phyloP scores from a whole-genome alignment of 768 basidiomycete species.

The Rhizopogon vinicolor region DNA sequence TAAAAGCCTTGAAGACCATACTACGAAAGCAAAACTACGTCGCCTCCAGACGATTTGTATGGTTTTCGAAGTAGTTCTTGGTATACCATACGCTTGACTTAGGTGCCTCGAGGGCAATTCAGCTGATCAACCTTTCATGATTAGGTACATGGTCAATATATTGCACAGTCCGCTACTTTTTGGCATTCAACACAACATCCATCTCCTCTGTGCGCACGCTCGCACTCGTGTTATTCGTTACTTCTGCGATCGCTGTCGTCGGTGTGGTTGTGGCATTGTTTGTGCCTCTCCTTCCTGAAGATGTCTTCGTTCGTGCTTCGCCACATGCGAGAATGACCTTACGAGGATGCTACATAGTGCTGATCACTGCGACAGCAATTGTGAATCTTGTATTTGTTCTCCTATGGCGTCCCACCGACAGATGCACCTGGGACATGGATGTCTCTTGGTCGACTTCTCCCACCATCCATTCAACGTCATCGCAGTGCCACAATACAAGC shows the following conservation, averaged over 20 bases:
- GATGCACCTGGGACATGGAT: constrained; percentile 66
- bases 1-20: constrained; percentile 22
- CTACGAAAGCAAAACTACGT: constrained; percentile 27
- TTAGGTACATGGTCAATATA: constrained; percentile 59
- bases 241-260: constrained; percentile 18
- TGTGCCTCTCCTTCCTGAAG: constrained; percentile 32
- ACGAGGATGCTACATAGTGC: constrained; percentile 38
- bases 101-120: not conserved
- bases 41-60: constrained; percentile 26
- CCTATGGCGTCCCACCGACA: constrained; percentile 43
- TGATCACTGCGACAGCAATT: constrained; percentile 48
- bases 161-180: constrained; percentile 59
- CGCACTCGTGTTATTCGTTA: constrained; percentile 21
- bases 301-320: constrained; percentile 6
- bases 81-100: constrained; percentile 21
- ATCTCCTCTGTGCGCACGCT: constrained; percentile 35
- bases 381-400: constrained; percentile 53
- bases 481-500: constrained; percentile 11
- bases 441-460: constrained; percentile 52
- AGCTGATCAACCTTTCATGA: not conserved
- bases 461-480: constrained; percentile 16
- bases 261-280: constrained; percentile 33
- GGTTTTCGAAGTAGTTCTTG: constrained; percentile 29
- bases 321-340: constrained; percentile 19
- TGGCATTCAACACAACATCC: constrained; percentile 49